A percentile compares a stretch with the other conserved stretches of the same genome.
Evolutionary conservation across 768 basidiomycete species (phyloP).

Genomic region (Rhodotorula graminis): DNA sequence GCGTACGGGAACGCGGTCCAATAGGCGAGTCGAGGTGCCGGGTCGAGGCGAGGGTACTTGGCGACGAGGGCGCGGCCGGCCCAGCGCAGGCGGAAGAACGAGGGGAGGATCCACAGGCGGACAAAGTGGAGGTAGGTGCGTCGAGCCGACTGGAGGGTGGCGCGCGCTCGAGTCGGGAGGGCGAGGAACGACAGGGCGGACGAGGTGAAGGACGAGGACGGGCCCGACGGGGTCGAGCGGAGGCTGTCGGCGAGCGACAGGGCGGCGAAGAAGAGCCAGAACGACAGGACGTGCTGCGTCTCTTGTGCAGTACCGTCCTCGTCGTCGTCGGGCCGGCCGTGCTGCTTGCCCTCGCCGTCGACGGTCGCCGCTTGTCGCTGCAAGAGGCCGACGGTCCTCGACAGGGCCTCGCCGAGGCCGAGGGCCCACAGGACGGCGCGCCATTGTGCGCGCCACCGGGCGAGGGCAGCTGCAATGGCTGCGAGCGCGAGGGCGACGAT

Average conservation of each 20-base stretch:
- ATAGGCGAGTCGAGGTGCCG: neutral
- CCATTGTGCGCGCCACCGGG: conserved; percentile 17
- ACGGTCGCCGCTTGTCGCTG: too few relatives aligned
- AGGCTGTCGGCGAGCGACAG: conserved; percentile 12
- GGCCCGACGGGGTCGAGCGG: neutral
- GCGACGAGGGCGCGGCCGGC: neutral
- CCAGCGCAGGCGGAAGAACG: conserved; percentile 8
- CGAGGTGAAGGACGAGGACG: neutral
- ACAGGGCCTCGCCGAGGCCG: conserved; percentile 20
- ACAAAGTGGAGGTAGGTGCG: conserved; percentile 29
- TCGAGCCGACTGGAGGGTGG: neutral
- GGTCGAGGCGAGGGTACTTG: conserved; percentile 8
- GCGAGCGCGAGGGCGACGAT: neutral
- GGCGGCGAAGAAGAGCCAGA: conserved; percentile 16
- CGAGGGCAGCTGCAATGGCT: neutral
- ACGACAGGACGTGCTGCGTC: conserved; percentile 21
- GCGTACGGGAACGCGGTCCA: conserved; percentile 8
- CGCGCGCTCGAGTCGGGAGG: neutral
- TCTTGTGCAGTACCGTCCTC: neutral
- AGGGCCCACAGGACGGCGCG: conserved; percentile 4
- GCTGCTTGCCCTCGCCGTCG: neutral
- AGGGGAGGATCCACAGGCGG: conserved; percentile 26
- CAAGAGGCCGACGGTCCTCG: conserved; percentile 9
- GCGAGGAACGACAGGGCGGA: neutral
- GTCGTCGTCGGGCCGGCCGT: neutral